Evolutionary conservation across 495 filamentous ascomycete species (phyloP).

Genomic region (Talaromyces thailandensis): DNA sequence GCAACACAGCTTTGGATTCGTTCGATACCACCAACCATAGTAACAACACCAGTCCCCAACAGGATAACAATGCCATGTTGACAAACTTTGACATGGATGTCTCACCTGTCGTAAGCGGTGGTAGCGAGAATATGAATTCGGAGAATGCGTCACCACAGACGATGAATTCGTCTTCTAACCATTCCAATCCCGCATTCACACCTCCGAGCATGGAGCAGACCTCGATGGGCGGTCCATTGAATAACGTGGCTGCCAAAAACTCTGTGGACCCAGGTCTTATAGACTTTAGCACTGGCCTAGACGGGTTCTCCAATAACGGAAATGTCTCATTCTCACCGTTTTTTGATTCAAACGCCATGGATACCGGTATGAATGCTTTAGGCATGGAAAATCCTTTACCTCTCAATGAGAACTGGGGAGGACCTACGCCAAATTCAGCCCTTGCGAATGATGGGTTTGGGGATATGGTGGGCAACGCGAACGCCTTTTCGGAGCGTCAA

Average conservation of each 20-base stretch:
- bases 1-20: background rate
- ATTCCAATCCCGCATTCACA: constrained; percentile 22
- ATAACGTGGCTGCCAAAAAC: background rate
- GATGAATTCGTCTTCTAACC: constrained; percentile 27
- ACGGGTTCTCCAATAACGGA: background rate
- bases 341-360: background rate
- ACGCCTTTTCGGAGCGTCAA: constrained; percentile 22
- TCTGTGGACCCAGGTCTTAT: background rate
- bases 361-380: constrained; percentile 7
- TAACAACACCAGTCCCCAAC: constrained; percentile 1
- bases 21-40: background rate
- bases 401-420: constrained; percentile 17
- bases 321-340: background rate
- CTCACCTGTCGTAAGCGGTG: constrained; percentile 16
- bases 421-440: background rate
- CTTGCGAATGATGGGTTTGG: background rate
- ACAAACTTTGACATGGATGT: constrained; percentile 19
- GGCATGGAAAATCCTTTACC: constrained; percentile 12
- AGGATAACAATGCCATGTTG: constrained; percentile 6
- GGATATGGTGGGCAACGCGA: constrained; percentile 6
- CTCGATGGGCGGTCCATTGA: constrained; percentile 8
- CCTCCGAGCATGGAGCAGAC: constrained; percentile 18
- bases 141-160: constrained; percentile 28
- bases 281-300: constrained; percentile 12
- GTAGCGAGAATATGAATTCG: constrained; percentile 19